Evolutionary conservation across 129 eudicot genomes (phyloP).

Genomic region (Helianthus annuus): HanXRQr2.0-SUNRISE NC_035438.2:7060653-7061152

Average conservation of each 20-base stretch:
- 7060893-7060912: slow-evolving; percentile 21
- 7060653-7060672: neutral
- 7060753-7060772: slow-evolving; percentile 28
- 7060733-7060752: slow-evolving; percentile 34
- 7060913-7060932: slow-evolving; percentile 34
- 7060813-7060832: slow-evolving; percentile 20
- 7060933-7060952: slow-evolving; percentile 37
- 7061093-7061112: neutral
- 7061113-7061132: slow-evolving; percentile 3
- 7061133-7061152: slow-evolving; percentile 9
- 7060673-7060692: slow-evolving; percentile 14
- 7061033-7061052: slow-evolving; percentile 4
- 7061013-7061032: slow-evolving; percentile 35
- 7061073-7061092: neutral
- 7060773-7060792: slow-evolving; percentile 22
- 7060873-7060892: slow-evolving; percentile 18
- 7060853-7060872: slow-evolving; percentile 20
- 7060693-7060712: slow-evolving; percentile 15
- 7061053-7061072: slow-evolving; percentile 1
- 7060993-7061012: slow-evolving; percentile 8
- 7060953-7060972: slow-evolving; percentile 40
- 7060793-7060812: slow-evolving; percentile 13
- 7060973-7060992: slow-evolving; percentile 26
- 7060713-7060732: slow-evolving; percentile 29
- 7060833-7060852: slow-evolving; percentile 1